These are phyloP conservation scores for Magnusiomyces sp. DNA, from an alignment of 1,139 yeast genomes.

Conservation along the genomic window DNA sequence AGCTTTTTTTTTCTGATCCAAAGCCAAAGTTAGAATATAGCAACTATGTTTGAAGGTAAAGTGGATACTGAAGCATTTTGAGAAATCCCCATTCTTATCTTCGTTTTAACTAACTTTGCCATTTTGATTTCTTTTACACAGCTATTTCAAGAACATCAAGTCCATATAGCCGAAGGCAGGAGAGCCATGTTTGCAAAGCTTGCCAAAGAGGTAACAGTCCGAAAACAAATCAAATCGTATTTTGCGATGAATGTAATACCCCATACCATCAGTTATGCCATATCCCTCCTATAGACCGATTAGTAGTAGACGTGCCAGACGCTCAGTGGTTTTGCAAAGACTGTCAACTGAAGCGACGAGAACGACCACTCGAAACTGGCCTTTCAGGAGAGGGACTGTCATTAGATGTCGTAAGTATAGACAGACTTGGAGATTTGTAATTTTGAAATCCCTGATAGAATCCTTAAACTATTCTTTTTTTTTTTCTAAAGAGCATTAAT, in stretches of 20 bases:
- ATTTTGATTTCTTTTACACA: too few species aligned
- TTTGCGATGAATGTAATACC: constrained; percentile 37
- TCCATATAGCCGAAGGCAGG: constrained; percentile 21
- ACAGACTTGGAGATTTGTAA: too few species aligned
- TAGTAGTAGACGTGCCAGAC: constrained; percentile 38
- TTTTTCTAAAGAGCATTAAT: too few species aligned
- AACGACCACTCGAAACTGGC: constrained; percentile 35
- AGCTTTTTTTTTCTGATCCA: too few species aligned
- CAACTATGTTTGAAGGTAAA: neutral
- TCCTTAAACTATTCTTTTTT: too few species aligned
- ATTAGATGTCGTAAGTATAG: constrained; percentile 25
- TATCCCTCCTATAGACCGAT: constrained; percentile 35
- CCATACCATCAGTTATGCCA: constrained; percentile 39
- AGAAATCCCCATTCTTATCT: neutral
- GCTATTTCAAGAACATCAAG: constrained; percentile 8
- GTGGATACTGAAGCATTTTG: neutral
- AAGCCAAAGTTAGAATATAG: neutral
- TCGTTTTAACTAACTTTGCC: neutral
- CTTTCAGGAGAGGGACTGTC: constrained; percentile 31
- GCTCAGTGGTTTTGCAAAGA: constrained; percentile 39
- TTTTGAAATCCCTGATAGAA: too few species aligned
- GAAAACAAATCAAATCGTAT: constrained; percentile 36
- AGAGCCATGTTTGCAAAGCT: constrained; percentile 33
- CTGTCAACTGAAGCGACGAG: constrained; percentile 33
- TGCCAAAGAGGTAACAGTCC: constrained; percentile 36